These are phyloP conservation scores for Bjerkandera adusta DNA, from an alignment of 1,284 basidiomycete species.

Conservation along the genomic window DNA sequence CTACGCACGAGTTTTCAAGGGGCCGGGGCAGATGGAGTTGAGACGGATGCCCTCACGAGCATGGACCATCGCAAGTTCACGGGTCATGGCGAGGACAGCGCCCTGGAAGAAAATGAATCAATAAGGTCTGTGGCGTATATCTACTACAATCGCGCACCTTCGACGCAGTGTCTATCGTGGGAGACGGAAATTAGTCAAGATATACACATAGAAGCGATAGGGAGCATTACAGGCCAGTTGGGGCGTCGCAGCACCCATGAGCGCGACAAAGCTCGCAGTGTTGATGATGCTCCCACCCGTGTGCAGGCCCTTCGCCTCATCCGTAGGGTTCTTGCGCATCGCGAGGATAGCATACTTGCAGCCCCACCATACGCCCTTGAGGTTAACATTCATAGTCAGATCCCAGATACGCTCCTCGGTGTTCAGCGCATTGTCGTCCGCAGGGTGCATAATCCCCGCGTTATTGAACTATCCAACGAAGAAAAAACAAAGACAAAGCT, in stretches of 20 bases:
- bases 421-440: constrained; percentile 91
- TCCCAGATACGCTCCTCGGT: constrained; percentile 98
- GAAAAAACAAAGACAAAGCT: not conserved
- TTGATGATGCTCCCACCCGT: constrained; percentile 95
- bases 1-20: constrained; percentile 83
- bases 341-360: constrained; percentile 96
- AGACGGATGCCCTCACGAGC: constrained; percentile 93
- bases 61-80: constrained; percentile 96
- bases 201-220: constrained; percentile 35
- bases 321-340: constrained; percentile 89
- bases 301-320: constrained; percentile 77
- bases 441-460: constrained; percentile 95
- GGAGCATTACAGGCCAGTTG: constrained; percentile 94
- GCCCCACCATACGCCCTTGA: constrained; percentile 99
- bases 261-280: constrained; percentile 92
- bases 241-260: constrained; percentile 93
- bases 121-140: not conserved
- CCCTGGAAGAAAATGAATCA: constrained; percentile 48
- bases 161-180: constrained; percentile 76
- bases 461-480: constrained; percentile 73
- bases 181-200: not conserved
- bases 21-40: constrained; percentile 95
- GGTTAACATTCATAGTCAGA: constrained; percentile 90
- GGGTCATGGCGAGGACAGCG: constrained; percentile 96
- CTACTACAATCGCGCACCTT: constrained; percentile 45